Evolutionary conservation across 2,329 filamentous ascomycete species (phyloP), one percentile per base, ranked within the genome.

Genomic region (Calycina marina): DNA sequence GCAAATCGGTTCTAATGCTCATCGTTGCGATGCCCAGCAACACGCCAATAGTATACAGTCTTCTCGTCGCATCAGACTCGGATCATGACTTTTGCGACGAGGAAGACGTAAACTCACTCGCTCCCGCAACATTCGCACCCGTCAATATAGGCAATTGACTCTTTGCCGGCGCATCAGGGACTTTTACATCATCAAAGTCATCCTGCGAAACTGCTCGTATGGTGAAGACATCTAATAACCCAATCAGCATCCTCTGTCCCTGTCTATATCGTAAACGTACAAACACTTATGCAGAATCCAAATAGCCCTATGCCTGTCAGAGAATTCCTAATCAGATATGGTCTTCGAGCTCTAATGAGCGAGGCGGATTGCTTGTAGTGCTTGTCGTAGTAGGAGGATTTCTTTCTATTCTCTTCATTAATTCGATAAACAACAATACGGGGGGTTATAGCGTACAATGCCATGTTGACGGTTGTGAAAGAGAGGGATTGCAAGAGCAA

Each of bases 141-240:
- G n/a, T n/a, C n/a, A n/a, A n/a, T 28, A 22, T 22, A 9, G 44
- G 39, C 34, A 40, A 32, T 36, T 48, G 45, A n/a, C n/a, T n/a
- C n/a, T n/a, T n/a, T 31, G 31, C 37, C 15, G 48, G 43, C 8
- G 44, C 42, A 26, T 83, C 80, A 16, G 90, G 90, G 22, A 96
- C 77, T 53, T 84, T 77, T 47, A 96, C 86, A 54, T 98, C 90
- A 36, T 86, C 82, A 61, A 98, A 98, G 45, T 94, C 83, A 57
- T 96, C 90, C 59, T 96, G 90, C 26, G 88, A 84, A 51, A 98
- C 81, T 34, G 83, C 84, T 44, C 66, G 71, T 53, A 98, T 78
- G 25, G 77, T 82, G 55, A 71, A 81, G 34, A 67, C 60, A 52
- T 81, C 77, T 80, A 38, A 14, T 14, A 18, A 6, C 12, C 12